Conservation (phyloP, 176 grass and related monocot species). For the Triticum timopheevii region DNA sequence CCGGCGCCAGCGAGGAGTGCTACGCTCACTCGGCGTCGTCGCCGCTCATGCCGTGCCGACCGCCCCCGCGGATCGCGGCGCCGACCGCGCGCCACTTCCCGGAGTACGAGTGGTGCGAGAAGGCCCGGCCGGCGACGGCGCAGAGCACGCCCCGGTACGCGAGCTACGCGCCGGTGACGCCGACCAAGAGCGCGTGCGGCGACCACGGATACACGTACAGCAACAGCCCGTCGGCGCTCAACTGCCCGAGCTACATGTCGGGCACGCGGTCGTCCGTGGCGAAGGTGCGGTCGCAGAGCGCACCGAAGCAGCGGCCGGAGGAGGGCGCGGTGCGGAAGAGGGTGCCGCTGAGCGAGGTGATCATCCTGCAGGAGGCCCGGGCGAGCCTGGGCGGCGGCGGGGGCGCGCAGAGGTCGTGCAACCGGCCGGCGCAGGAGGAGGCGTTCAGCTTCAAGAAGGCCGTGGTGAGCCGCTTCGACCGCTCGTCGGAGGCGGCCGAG, state of each 20-base stretch:
- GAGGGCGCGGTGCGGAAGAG: conserved; percentile 40
- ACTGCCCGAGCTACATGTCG: conserved; percentile 79
- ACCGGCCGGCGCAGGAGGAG: conserved; percentile 33
- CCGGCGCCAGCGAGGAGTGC: conserved; percentile 23
- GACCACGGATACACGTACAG: neutral
- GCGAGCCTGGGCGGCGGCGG: conserved; percentile 53
- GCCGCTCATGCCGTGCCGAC: conserved; percentile 35
- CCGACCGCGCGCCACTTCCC: conserved; percentile 49
- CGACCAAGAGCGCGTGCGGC: conserved; percentile 56
- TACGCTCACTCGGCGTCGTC: conserved; percentile 50
- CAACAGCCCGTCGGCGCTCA: conserved; percentile 26
- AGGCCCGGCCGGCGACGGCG: conserved; percentile 68
- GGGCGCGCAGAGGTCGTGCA: conserved; percentile 48
- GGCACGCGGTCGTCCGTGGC: conserved; percentile 89
- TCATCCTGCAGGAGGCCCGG: conserved; percentile 50
- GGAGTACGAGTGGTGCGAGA: conserved; percentile 62
- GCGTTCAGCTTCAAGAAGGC: conserved; percentile 84
- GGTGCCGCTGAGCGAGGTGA: conserved; percentile 81
- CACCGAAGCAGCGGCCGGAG: conserved; percentile 89
- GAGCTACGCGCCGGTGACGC: conserved; percentile 55
- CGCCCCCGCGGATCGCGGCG: conserved; percentile 49
- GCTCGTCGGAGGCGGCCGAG: conserved; percentile 26
- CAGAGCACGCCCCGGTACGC: conserved; percentile 73
- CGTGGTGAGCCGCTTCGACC: conserved; percentile 58
- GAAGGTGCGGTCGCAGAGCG: conserved; percentile 87